Evolutionary conservation across 345 rosid genomes (phyloP).

Genomic region (Eucalyptus urophylla): DNA sequence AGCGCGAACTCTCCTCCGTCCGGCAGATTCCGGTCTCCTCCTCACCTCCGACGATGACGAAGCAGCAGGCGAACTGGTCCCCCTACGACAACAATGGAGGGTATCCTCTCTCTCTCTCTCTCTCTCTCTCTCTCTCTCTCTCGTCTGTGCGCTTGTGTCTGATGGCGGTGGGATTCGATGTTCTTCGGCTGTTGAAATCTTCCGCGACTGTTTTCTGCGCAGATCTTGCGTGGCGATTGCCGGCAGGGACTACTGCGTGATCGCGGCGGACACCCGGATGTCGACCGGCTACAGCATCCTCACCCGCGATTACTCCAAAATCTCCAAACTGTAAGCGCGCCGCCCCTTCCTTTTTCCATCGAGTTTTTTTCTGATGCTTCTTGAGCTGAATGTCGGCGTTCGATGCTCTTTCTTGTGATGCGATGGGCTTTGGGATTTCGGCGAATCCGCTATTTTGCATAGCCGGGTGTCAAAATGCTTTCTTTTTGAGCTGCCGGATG

Average conservation of each 20-base stretch:
- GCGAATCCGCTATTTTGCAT: neutral
- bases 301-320: conserved; percentile 86
- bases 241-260: conserved; percentile 88
- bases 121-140: neutral
- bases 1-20: too few relatives aligned
- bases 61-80: conserved; percentile 75
- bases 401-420: neutral
- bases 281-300: conserved; percentile 88
- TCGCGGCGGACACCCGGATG: conserved; percentile 98
- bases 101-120: conserved; percentile 12
- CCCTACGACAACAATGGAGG: conserved; percentile 99
- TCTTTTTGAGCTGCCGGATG: neutral
- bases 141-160: neutral
- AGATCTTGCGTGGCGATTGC: conserved; percentile 94
- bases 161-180: neutral
- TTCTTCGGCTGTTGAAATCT: neutral
- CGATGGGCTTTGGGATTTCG: neutral
- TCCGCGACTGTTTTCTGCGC: neutral
- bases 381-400: neutral
- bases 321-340: conserved; percentile 50
- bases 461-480: neutral
- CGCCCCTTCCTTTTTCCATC: neutral
- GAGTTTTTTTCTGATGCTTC: neutral
- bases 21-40: neutral
- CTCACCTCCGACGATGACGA: conserved; percentile 31